These are phyloP conservation scores for Boletus barrowsii DNA, from an alignment of 768 basidiomycete genomes.

Conservation along the genomic window DNA sequence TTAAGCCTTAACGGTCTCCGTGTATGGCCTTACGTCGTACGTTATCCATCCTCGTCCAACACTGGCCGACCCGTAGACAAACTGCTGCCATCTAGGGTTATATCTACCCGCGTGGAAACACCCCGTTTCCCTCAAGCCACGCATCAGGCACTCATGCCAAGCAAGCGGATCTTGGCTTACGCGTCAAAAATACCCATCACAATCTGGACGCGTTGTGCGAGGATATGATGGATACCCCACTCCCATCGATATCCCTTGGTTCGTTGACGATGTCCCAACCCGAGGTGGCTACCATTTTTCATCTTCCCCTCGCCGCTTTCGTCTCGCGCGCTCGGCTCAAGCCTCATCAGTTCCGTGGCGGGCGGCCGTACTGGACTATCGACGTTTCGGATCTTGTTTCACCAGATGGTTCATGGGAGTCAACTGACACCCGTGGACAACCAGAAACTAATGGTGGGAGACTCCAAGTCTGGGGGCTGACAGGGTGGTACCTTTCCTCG, in stretches of 20 bases:
- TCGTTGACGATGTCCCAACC: slow-evolving; percentile 49
- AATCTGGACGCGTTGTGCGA: background rate
- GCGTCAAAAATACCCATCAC: background rate
- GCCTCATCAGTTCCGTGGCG: slow-evolving; percentile 51
- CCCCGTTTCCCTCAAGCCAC: background rate
- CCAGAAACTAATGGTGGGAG: slow-evolving; percentile 45
- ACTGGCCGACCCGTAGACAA: background rate
- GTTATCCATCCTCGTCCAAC: slow-evolving; percentile 23
- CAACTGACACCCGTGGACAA: slow-evolving; percentile 32
- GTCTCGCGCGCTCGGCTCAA: slow-evolving; percentile 47
- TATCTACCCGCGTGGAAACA: slow-evolving; percentile 24
- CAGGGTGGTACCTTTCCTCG: slow-evolving; percentile 75
- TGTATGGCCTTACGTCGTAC: slow-evolving; percentile 78
- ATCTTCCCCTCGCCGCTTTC: slow-evolving; percentile 59
- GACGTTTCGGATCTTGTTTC: slow-evolving; percentile 59
- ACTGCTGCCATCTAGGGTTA: slow-evolving; percentile 36
- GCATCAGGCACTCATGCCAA: slow-evolving; percentile 2
- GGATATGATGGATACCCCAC: slow-evolving; percentile 37
- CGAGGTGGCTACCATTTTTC: slow-evolving; percentile 72
- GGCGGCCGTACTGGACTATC: slow-evolving; percentile 58
- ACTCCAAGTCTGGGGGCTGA: slow-evolving; percentile 79
- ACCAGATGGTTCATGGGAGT: slow-evolving; percentile 28
- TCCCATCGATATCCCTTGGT: slow-evolving; percentile 58
- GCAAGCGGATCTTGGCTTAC: background rate
- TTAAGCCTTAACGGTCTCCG: slow-evolving; percentile 53